Conservation (phyloP, 345 rosid genomes). For the Arabidopsis suecica region DNA sequence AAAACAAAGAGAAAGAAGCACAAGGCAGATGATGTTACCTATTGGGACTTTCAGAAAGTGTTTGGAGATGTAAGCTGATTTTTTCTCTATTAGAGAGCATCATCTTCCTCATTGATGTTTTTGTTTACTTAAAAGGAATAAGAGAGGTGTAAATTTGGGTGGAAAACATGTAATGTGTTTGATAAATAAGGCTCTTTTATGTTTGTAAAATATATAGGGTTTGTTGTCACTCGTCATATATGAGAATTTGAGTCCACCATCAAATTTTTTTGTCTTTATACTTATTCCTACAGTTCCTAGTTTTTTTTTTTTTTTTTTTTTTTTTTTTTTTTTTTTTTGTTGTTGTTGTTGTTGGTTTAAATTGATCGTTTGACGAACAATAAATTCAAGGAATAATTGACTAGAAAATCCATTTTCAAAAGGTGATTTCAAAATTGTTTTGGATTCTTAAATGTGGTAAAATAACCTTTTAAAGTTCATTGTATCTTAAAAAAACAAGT, state of each 20-base stretch:
- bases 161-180: not conserved
- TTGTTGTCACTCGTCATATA: not conserved
- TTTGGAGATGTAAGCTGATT: not conserved
- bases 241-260: not conserved
- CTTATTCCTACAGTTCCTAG: too few species aligned
- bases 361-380: too few species aligned
- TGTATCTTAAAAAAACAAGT: too few species aligned
- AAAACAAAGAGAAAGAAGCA: not conserved
- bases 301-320: too few species aligned
- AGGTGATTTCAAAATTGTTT: too few species aligned
- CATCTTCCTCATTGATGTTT: slow-evolving; percentile 1
- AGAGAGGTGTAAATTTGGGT: not conserved
- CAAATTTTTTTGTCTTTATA: not conserved
- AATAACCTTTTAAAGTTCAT: too few species aligned
- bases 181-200: not conserved
- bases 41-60: not conserved
- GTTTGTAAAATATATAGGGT: not conserved
- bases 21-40: not conserved
- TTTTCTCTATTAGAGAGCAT: not conserved
- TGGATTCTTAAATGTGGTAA: too few species aligned
- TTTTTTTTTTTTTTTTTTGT: too few species aligned
- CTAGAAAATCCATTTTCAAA: too few species aligned
- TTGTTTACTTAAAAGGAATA: not conserved
- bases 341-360: too few species aligned
- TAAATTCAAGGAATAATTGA: too few species aligned